A percentile compares a stretch with the other conserved stretches of the same genome.
Conservation (phyloP, 2,329 filamentous ascomycete genomes). For the Neocatenulostroma microsporum region DNA sequence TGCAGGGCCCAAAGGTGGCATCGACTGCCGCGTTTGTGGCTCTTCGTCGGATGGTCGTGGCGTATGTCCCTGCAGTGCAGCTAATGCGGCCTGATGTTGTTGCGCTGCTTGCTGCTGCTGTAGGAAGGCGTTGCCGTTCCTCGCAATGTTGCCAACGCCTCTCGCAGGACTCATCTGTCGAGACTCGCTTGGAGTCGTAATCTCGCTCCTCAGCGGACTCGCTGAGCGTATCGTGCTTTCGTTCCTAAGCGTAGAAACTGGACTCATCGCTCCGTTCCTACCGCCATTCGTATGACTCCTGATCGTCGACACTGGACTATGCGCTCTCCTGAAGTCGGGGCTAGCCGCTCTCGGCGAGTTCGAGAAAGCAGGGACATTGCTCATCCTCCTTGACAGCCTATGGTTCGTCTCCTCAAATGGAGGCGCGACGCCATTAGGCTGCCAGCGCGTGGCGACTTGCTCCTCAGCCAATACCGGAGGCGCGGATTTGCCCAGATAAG, state of each 20-base stretch:
- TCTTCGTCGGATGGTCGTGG: not conserved
- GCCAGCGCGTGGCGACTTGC: slow-evolving; percentile 10
- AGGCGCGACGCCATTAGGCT: slow-evolving; percentile 9
- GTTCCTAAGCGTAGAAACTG: slow-evolving; percentile 7
- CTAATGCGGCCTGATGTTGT: slow-evolving; percentile 8
- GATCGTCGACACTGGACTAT: slow-evolving; percentile 9
- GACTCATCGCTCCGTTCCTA: slow-evolving; percentile 8
- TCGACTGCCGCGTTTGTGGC: not conserved
- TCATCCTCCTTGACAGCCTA: slow-evolving; percentile 4
- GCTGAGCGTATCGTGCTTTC: slow-evolving; percentile 6
- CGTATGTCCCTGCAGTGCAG: slow-evolving; percentile 8
- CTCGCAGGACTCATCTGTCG: slow-evolving; percentile 5
- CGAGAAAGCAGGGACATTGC: slow-evolving; percentile 5
- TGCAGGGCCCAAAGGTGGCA: not conserved
- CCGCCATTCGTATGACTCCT: not conserved
- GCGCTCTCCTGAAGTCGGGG: slow-evolving; percentile 6
- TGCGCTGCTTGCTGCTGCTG: slow-evolving; percentile 3
- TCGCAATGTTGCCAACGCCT: slow-evolving; percentile 6
- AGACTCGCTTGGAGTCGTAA: not conserved
- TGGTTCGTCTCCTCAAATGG: slow-evolving; percentile 11
- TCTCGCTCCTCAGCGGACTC: slow-evolving; percentile 7
- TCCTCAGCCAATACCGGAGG: slow-evolving; percentile 5
- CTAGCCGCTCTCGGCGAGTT: slow-evolving; percentile 8
- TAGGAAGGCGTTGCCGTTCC: slow-evolving; percentile 7
- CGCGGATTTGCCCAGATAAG: slow-evolving; percentile 6